These are phyloP conservation scores for Oryza coarctata DNA, from an alignment of 176 grass and related monocot genomes.

Conservation along the genomic window DNA sequence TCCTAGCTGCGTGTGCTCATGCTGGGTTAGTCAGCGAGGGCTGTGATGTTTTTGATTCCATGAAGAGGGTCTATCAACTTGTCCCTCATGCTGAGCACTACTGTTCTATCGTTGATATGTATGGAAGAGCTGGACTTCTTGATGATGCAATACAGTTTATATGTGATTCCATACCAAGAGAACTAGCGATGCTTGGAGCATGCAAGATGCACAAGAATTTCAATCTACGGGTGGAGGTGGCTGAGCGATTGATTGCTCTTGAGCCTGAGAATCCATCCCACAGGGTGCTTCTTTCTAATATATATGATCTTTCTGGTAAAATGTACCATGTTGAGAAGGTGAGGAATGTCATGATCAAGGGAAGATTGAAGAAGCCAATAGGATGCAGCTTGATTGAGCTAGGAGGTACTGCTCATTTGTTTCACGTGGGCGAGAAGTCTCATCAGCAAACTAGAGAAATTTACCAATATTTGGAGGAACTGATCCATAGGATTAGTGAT, in stretches of 20 bases:
- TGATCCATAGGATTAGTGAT: constrained; percentile 52
- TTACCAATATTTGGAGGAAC: constrained; percentile 54
- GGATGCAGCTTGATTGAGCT: constrained; percentile 84
- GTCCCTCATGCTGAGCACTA: constrained; percentile 65
- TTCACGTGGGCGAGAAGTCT: constrained; percentile 69
- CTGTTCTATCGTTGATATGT: constrained; percentile 90
- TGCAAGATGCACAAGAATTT: constrained; percentile 88
- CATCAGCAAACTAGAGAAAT: constrained; percentile 53
- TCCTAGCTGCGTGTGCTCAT: constrained; percentile 75
- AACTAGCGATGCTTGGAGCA: constrained; percentile 64
- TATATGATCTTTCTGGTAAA: constrained; percentile 76
- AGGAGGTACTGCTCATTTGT: constrained; percentile 53
- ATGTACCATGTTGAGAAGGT: constrained; percentile 69
- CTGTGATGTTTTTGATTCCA: constrained; percentile 50
- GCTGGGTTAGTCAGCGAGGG: constrained; percentile 64
- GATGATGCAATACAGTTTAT: constrained; percentile 72
- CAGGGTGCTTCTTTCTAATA: constrained; percentile 74
- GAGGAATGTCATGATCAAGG: constrained; percentile 56
- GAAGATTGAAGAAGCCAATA: constrained; percentile 65
- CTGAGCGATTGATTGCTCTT: constrained; percentile 52
- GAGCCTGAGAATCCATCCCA: constrained; percentile 72
- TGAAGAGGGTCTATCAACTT: constrained; percentile 65
- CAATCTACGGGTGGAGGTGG: constrained; percentile 49
- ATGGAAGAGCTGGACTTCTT: constrained; percentile 71
- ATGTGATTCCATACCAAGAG: constrained; percentile 38